Conservation (phyloP, 768 basidiomycete genomes). For the Roridomyces roridus region DNA sequence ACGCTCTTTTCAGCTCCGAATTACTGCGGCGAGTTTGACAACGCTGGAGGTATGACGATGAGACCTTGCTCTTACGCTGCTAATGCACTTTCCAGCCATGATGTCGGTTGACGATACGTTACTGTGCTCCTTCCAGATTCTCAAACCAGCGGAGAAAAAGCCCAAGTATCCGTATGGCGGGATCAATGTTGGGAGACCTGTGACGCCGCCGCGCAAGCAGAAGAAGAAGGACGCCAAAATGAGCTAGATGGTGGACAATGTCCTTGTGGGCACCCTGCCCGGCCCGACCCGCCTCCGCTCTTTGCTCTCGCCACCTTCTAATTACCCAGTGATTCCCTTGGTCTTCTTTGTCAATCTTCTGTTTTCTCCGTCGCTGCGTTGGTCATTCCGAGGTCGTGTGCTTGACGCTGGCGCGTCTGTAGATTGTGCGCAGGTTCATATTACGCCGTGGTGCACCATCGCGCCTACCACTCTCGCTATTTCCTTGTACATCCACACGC, state of each 20-base stretch:
- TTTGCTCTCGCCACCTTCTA: constrained; percentile 6
- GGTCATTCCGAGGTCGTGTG: constrained; percentile 13
- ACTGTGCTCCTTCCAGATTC: constrained; percentile 62
- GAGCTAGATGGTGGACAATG: constrained; percentile 29
- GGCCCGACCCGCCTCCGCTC: neutral
- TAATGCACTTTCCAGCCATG: constrained; percentile 96
- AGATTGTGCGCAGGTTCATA: neutral
- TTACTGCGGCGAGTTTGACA: constrained; percentile 97
- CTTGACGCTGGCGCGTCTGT: neutral
- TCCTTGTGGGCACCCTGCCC: constrained; percentile 1
- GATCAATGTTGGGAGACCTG: constrained; percentile 85
- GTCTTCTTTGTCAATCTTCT: constrained; percentile 5
- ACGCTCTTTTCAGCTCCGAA: constrained; percentile 97
- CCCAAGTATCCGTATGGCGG: constrained; percentile 87
- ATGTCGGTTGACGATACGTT: neutral
- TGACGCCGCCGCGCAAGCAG: constrained; percentile 96
- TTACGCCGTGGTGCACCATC: neutral
- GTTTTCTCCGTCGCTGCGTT: constrained; percentile 13
- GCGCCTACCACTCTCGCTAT: neutral
- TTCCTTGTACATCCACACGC: constrained; percentile 7
- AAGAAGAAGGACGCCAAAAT: constrained; percentile 94
- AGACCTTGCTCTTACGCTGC: constrained; percentile 93
- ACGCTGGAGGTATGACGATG: constrained; percentile 99
- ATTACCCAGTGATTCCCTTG: constrained; percentile 10
- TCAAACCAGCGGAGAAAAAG: constrained; percentile 99